Conservation (phyloP, 306 rosid genomes). For the Cotoneaster glaucophyllus region DNA sequence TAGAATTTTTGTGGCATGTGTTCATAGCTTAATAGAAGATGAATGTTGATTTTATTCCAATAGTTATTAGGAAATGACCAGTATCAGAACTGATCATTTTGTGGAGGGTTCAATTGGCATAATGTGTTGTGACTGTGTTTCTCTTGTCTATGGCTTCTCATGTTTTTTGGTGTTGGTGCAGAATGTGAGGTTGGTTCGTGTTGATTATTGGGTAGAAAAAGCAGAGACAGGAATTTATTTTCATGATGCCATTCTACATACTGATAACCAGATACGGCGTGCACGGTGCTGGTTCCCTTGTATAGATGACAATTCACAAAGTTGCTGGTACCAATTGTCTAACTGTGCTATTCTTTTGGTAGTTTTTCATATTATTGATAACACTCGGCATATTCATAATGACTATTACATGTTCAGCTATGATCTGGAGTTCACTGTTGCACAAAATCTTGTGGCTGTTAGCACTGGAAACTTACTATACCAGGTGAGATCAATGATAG, state of each 20-base stretch:
- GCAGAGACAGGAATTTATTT: slow-evolving; percentile 73
- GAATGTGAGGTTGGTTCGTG: slow-evolving; percentile 82
- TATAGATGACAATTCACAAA: slow-evolving; percentile 74
- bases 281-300: slow-evolving; percentile 99
- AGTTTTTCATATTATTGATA: not conserved
- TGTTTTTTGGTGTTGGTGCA: slow-evolving; percentile 71
- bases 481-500: slow-evolving; percentile 55
- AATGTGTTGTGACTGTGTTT: slow-evolving; percentile 37
- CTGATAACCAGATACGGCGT: slow-evolving; percentile 84
- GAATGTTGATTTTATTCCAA: not conserved
- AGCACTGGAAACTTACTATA: slow-evolving; percentile 78
- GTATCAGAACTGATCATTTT: not conserved
- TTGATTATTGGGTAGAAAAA: slow-evolving; percentile 86
- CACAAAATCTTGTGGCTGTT: slow-evolving; percentile 80
- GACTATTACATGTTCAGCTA: slow-evolving; percentile 52
- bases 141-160: slow-evolving; percentile 52
- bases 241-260: slow-evolving; percentile 53
- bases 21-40: not conserved
- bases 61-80: not conserved
- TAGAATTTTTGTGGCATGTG: not conserved
- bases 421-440: slow-evolving; percentile 92
- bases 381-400: slow-evolving; percentile 1
- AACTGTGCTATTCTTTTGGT: not conserved
- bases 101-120: not conserved
- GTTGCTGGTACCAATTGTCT: slow-evolving; percentile 62